Evolutionary conservation across 2,329 filamentous ascomycete species (phyloP).

Genomic region (Hymenotorrendiella dingleyae): DNA sequence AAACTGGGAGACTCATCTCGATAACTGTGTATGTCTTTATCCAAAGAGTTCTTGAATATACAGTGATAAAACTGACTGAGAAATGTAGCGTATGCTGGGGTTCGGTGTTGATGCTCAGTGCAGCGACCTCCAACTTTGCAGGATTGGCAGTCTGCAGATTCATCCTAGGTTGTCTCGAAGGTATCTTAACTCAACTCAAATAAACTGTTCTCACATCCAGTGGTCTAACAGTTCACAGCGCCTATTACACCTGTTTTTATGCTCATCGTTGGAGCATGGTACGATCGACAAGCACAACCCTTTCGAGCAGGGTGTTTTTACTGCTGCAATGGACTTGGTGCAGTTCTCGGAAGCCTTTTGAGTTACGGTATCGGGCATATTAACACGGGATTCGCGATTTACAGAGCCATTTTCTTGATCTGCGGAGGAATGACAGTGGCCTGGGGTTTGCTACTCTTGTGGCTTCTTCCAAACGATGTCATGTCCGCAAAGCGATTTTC

Average conservation of each 20-base stretch:
- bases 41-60: constrained; percentile 16
- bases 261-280: constrained; percentile 63
- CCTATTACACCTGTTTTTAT: constrained; percentile 63
- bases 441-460: constrained; percentile 35
- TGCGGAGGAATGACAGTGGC: constrained; percentile 38
- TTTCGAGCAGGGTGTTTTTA: constrained; percentile 56
- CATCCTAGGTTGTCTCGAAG: constrained; percentile 45
- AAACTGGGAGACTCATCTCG: not conserved
- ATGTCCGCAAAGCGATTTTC: constrained; percentile 37
- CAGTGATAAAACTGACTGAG: constrained; percentile 12
- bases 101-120: constrained; percentile 51
- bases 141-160: constrained; percentile 58
- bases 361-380: constrained; percentile 41
- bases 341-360: constrained; percentile 52
- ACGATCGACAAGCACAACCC: constrained; percentile 61
- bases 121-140: constrained; percentile 50
- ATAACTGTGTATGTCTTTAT: constrained; percentile 12
- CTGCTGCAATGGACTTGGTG: constrained; percentile 55
- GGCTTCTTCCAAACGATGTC: constrained; percentile 39
- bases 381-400: constrained; percentile 30
- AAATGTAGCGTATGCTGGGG: constrained; percentile 51
- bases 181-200: not conserved
- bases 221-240: too few species aligned
- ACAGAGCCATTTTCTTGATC: constrained; percentile 40
- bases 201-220: constrained; percentile 23